Evolutionary conservation across 2,329 filamentous ascomycete species (phyloP).

Genomic region (Botrytis sinoallii): DNA sequence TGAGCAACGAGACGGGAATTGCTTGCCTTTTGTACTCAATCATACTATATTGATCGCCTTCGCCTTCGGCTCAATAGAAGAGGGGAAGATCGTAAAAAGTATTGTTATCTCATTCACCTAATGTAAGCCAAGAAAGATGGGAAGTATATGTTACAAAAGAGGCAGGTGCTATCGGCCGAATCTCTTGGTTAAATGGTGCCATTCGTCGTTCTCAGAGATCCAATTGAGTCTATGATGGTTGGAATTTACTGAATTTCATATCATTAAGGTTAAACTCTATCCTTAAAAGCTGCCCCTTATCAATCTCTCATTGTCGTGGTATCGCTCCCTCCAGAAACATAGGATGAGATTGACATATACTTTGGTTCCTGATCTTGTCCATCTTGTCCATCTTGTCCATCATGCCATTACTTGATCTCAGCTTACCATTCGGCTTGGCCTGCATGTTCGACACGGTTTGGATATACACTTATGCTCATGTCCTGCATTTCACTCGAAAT

Average conservation of each 20-base stretch:
- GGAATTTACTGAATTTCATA: background rate
- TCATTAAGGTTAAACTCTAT: background rate
- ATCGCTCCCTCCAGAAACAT: background rate
- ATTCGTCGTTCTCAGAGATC: background rate
- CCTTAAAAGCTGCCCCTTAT: background rate
- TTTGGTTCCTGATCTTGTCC: background rate
- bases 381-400: background rate
- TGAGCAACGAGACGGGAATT: background rate
- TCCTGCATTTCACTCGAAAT: conserved; percentile 1
- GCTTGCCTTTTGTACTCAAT: background rate
- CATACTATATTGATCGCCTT: background rate
- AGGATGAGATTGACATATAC: background rate
- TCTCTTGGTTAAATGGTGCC: conserved; percentile 5
- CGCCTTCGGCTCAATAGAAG: background rate
- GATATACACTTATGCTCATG: background rate
- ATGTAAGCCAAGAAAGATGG: conserved; percentile 8
- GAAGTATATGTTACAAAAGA: conserved; percentile 6
- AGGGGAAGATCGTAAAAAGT: background rate
- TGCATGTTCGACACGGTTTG: background rate
- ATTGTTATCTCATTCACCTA: conserved; percentile 5
- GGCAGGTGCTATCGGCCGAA: conserved; percentile 9
- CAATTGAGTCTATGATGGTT: background rate
- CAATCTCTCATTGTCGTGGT: background rate
- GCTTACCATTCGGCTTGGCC: background rate
- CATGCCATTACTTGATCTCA: background rate